Evolutionary conservation across 768 basidiomycete species (phyloP).

Genomic region (Hemileccinum rubropunctum): DNA sequence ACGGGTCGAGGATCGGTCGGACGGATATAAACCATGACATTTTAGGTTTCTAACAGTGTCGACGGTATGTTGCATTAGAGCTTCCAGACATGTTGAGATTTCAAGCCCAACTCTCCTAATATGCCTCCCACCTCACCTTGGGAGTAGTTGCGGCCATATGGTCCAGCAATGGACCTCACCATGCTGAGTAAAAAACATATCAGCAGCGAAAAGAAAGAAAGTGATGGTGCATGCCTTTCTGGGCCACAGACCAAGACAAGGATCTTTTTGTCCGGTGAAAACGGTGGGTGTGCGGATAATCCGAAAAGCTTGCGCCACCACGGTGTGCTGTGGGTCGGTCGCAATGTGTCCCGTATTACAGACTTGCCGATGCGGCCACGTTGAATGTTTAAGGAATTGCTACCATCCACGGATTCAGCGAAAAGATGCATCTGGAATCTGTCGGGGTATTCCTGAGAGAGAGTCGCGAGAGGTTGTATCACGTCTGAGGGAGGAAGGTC

Average conservation of each 20-base stretch:
- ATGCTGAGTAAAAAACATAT: slow-evolving; percentile 46
- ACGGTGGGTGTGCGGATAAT: slow-evolving; percentile 1
- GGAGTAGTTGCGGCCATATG: slow-evolving; percentile 71
- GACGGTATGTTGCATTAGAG: slow-evolving; percentile 33
- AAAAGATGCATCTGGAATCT: slow-evolving; percentile 58
- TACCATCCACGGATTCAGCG: slow-evolving; percentile 45
- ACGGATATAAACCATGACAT: no score
- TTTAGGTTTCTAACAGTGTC: no score
- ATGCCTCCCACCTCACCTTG: slow-evolving; percentile 71
- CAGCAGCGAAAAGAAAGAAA: background rate
- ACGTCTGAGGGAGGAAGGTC: slow-evolving; percentile 71
- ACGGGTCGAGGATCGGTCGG: no score
- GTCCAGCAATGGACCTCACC: slow-evolving; percentile 72
- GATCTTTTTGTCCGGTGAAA: slow-evolving; percentile 36
- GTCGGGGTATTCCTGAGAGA: slow-evolving; percentile 52
- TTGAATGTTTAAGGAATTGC: slow-evolving; percentile 28
- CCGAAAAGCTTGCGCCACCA: slow-evolving; percentile 33
- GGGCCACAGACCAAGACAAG: slow-evolving; percentile 83
- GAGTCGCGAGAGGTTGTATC: slow-evolving; percentile 48
- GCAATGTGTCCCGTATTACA: slow-evolving; percentile 44
- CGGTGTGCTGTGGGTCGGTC: slow-evolving; percentile 19
- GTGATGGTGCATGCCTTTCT: slow-evolving; percentile 59
- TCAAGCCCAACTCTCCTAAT: slow-evolving; percentile 61
- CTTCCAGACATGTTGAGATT: slow-evolving; percentile 66
- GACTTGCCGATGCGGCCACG: slow-evolving; percentile 55